Base-by-base conservation (phyloP, 768 basidiomycete species). In the Russula foetens region DNA sequence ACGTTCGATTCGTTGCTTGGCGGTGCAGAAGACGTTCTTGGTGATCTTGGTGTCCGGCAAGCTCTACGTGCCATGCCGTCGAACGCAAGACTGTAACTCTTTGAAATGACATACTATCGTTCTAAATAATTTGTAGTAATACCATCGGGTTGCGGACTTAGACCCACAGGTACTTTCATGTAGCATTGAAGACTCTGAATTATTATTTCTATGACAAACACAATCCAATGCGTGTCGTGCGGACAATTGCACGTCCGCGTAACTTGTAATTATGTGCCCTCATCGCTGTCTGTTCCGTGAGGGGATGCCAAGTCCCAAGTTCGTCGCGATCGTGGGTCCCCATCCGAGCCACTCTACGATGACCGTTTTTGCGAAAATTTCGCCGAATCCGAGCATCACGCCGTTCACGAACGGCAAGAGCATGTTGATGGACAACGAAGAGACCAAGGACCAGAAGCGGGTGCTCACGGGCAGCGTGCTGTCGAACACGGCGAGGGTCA, bases 311-410 rank as follows among this genome's bases (percentile, higher is more conserved):
- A 66, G 58, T 28, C 65, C 65, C 28, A 66, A 55, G 35, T 57
- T 60, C 49, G 71, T 70, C 8, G 58, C 69, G 17, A 71, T 67
- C 6, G 68, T 63, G 55, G 63, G 67, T 3, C 70, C 74, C 76
- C 76, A 79, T 39, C 78, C 78, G 44, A 79, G 69, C 79, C 79
- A 79, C 7, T 72, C 70, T 19, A 88, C 73, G 19, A 90, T 71
- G n/a, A 89, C 78, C 47, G 87, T 82, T 72, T 88, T 88, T 38
- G 88, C 92, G 69, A 94, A 92, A 52, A 96, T 88, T 73, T 96
- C 93, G 43, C 92, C 92, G 69, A 95, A 94, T n/a, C 92, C 92
- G 53, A 94, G 83, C 92, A 96, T 96, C 59, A 96, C 89, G 21
- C 92, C 93, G 65, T 95, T 96, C 9, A 96, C 81, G 71, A 96